Base-by-base conservation (phyloP, 2,329 filamentous ascomycete species). In the Scedosporium aurantiacum region DNA sequence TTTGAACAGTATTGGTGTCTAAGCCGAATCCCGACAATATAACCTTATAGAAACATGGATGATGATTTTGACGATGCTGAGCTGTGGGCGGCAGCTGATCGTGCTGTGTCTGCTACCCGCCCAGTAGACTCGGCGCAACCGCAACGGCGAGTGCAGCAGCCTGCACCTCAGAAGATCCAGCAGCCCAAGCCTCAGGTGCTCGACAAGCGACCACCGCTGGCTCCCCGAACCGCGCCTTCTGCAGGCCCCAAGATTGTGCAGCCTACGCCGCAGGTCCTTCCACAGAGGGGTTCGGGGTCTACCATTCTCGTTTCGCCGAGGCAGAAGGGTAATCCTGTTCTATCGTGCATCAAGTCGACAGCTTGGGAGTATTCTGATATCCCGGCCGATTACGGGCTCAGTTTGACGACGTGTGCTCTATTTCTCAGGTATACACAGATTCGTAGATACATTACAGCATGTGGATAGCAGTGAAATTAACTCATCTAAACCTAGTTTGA, bases 321-420 rank as follows among this genome's bases (percentile, higher is more conserved):
- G 47, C 92, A 99, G 73, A 95, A 96, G 74, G 94, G 93, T 64
- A 99, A 99, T 68, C 94, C 94, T 0, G 89, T 97, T 58, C 78
- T 99, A 32, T 88, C 90, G 60, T 85, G 87, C 73, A 83, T 99
- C 67, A 87, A 88, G 63, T 86, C 88, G 1, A 80, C 95, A 63
- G 84, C 91, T 0, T 99, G 94, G 94, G 94, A 99, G 74, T 97
- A 96, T 73, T 92, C 90, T 64, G 93, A 97, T 69, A 96, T 96
- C n/a, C 87, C 89, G 1, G 90, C 93, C 37, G 94, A 99, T 75
- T 99, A 95, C 72, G 88, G 93, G 7, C 79, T 97, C 25, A 93
- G 94, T 0, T 71, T 83, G 50, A 96, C 91, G 0, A 96, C 92
- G 5, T 96, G 93, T 69, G 92, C 90, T 0, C 80, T 99, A 4